phyloP scores from a whole-genome alignment of 2,329 filamentous ascomycete genomes.

The Xylariaceae sp. region DNA sequence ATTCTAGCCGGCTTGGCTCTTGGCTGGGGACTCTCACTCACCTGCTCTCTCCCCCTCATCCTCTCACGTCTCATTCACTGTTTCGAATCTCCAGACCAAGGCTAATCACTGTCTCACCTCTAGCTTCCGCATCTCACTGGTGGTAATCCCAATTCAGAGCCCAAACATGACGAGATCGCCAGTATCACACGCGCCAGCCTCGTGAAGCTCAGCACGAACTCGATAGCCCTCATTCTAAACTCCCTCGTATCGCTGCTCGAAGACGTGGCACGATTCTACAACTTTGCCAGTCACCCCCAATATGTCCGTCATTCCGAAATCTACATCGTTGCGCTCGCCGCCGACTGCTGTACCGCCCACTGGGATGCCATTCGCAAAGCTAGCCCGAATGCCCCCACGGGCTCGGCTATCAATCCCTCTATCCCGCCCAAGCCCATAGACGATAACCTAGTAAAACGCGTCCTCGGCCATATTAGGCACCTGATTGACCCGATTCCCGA shows the following conservation, averaged over 20 bases:
- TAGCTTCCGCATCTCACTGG: conserved; percentile 59
- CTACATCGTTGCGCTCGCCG: conserved; percentile 57
- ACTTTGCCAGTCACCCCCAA: conserved; percentile 47
- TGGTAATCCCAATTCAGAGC: conserved; percentile 51
- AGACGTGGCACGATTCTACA: conserved; percentile 52
- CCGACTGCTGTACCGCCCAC: conserved; percentile 59
- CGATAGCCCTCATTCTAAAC: conserved; percentile 51
- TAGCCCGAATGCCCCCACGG: conserved; percentile 18
- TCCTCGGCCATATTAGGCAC: conserved; percentile 51
- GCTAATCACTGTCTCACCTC: conserved; percentile 17
- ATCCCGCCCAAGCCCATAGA: conserved; percentile 40
- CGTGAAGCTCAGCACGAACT: conserved; percentile 53
- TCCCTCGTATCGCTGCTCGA: conserved; percentile 54
- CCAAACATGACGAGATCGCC: conserved; percentile 57
- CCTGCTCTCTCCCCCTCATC: not conserved
- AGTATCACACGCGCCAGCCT: conserved; percentile 57
- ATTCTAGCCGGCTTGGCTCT: not conserved
- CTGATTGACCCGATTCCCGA: conserved; percentile 57
- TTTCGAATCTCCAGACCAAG: not conserved
- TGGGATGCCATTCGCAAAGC: conserved; percentile 45
- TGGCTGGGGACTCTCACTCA: not conserved
- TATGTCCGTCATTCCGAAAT: conserved; percentile 60
- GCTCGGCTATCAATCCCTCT: not conserved
- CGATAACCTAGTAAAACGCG: conserved; percentile 47
- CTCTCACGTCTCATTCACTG: not conserved